phyloP scores from a whole-genome alignment of 495 filamentous ascomycete genomes.

The Neurospora sp. region DNA sequence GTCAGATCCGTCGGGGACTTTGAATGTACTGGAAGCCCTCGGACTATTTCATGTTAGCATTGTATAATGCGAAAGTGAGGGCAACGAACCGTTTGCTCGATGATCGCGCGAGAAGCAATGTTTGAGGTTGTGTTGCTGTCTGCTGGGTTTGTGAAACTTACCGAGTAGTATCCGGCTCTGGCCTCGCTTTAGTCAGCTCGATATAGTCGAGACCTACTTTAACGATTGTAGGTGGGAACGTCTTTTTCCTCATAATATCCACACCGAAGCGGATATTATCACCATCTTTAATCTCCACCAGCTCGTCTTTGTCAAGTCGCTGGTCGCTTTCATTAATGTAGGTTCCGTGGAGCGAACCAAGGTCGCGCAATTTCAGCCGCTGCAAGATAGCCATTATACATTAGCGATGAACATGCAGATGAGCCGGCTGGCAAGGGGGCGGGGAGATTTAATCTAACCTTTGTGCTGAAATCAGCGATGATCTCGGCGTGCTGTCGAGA shows the following conservation, averaged over 20 bases:
- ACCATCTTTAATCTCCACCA: constrained; percentile 18
- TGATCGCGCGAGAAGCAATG: not conserved
- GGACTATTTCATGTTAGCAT: not conserved
- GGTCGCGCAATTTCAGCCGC: constrained; percentile 36
- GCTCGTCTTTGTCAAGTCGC: not conserved
- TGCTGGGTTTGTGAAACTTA: not conserved
- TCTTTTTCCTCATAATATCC: constrained; percentile 31
- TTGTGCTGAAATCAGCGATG: constrained; percentile 26
- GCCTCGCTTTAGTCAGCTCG: not conserved
- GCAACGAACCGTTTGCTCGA: not conserved
- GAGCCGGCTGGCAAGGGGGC: constrained; percentile 1
- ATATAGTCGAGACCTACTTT: constrained; percentile 14
- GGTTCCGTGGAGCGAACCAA: constrained; percentile 51
- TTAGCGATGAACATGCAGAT: constrained; percentile 1
- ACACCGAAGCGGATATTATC: constrained; percentile 39
- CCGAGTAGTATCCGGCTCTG: constrained; percentile 3
- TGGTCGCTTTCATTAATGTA: constrained; percentile 24
- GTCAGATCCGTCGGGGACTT: constrained; percentile 21
- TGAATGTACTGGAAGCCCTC: constrained; percentile 10
- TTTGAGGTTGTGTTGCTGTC: not conserved
- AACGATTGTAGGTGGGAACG: constrained; percentile 28
- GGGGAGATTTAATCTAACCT: constrained; percentile 25
- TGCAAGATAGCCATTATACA: constrained; percentile 8
- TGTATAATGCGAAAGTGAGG: not conserved
- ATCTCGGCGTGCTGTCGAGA: constrained; percentile 68